Evolutionary conservation across 768 basidiomycete species (phyloP), one percentile per base, ranked within the genome.

Genomic region (Imleria badia): DNA sequence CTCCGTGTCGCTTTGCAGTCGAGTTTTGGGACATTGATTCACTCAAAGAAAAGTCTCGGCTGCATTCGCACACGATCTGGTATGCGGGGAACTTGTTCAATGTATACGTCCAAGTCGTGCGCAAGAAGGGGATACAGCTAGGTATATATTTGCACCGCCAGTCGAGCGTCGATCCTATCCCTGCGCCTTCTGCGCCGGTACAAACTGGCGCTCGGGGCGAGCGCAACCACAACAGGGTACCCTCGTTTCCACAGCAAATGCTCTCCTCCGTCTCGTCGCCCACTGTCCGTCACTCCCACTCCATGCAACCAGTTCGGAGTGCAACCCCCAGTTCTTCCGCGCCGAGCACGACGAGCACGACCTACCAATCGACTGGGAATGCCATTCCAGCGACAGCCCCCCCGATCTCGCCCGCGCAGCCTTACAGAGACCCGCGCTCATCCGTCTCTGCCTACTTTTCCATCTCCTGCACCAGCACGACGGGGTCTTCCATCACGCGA

Each of bases 101-200:
- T 59, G 84, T 93, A 2, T 96, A 95, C 63, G 86, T 94, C 40
- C 93, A 96, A 68, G 79, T 94, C 42, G 86, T 93, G 46, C 82
- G 85, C 60, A 91, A 90, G 81, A 95, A 95, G 68, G 78, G 76
- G 23, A 64, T 77, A 3, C 94, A 97, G 64, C 76, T 96, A 2
- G 94, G 94, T 1, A 83, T 96, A 30, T 96, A 96, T 64, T 78
- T 96, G 2, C 91, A 94, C 66, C 80, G 94, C 9, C 93, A 95
- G 69, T 88, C 86, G 20, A 85, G 77, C 51, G 79, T 91, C 29
- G 92, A 94, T 59, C 81, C 86, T 9, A 79, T 94, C 33, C 91
- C 92, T n/a, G 72, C 79, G 0, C 71, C 83, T n/a, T 90, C 89
- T 34, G 74, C 79, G 2, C 87, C 86, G 11, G 66, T 59, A 48